Conservation (phyloP, 305 asterid genomes). For the Rubia tinctorum region DNA sequence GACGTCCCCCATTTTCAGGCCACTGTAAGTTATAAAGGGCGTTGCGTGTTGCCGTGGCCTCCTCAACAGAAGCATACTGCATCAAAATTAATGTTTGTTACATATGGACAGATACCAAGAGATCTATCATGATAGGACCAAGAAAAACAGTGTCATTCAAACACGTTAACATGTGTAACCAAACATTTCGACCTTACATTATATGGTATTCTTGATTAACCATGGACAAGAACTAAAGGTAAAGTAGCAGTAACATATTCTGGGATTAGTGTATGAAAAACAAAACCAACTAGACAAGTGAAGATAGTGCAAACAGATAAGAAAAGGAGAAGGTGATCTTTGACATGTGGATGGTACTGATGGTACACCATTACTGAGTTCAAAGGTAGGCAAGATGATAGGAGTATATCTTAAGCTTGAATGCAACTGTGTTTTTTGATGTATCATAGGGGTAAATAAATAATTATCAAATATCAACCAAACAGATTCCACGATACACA, state of each 20-base stretch:
- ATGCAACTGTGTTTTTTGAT: too few species aligned
- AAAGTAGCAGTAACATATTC: too few species aligned
- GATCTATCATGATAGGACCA: too few species aligned
- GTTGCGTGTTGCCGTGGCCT: constrained; percentile 35
- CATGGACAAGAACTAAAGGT: background rate
- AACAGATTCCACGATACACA: background rate
- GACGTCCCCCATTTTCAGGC: constrained; percentile 40
- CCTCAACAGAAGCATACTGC: constrained; percentile 35
- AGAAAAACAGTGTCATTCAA: too few species aligned
- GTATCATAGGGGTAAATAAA: too few species aligned
- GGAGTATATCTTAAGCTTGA: too few species aligned
- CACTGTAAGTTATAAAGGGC: constrained; percentile 33
- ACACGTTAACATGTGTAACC: background rate
- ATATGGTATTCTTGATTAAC: background rate
- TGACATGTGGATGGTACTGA: too few species aligned
- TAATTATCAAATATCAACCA: background rate
- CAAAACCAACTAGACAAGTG: background rate
- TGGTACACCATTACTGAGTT: background rate
- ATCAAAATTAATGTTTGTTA: background rate
- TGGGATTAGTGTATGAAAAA: too few species aligned
- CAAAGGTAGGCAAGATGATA: background rate
- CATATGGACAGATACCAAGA: background rate
- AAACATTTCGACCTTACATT: background rate
- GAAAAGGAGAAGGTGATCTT: background rate
- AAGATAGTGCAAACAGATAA: background rate